Evolutionary conservation across 1,139 yeast genomes (phyloP), one percentile per base, ranked within the genome.

Genomic region (Yamadazyma sp.): DNA sequence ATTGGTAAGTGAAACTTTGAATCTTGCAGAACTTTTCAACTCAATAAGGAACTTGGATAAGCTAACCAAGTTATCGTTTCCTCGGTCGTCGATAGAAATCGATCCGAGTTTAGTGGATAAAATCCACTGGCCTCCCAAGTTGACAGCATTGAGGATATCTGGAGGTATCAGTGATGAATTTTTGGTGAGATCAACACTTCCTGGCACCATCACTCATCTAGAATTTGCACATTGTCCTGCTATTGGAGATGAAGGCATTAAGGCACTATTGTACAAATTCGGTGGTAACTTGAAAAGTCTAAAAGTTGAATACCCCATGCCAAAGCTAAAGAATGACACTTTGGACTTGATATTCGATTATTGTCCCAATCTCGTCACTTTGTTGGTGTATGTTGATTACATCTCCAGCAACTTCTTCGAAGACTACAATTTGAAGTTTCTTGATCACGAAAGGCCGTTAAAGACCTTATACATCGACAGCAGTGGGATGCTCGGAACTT

Each of bases 161-260:
- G 98, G 98, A 1, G 96, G 97, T 5, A 80, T 92, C 6, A 78
- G 94, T 2, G 87, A 89, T 54, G 86, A 80, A 28, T 90, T 92
- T 57, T 67, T 92, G 18, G 62, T 71, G 29, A 73, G 72, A 23
- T 80, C 94, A 1, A 56, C 64, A 9, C 82, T 92, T 56, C 97
- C 98, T 0, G 39, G 54, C 3, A 78, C 90, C 1, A 82, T 92
- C 31, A 78, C 78, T 3, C 76, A 78, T 22, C 62, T 92, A 36
- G 90, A 88, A 45, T 74, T 92, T 53, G 85, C 95, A 0, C 95
- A 88, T 58, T 92, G 97, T 61, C 97, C 97, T 0, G 69, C 76
- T 37, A 69, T 92, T 22, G 76, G 61, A 26, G 84, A 81, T 39
- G 64, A 70, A 29, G 80, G 90, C 0, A 65, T 89, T 16, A 78